Evolutionary conservation across 768 basidiomycete genomes (phyloP), one percentile per base, ranked within the genome.

Genomic region (Gymnopilus dilepis): DNA sequence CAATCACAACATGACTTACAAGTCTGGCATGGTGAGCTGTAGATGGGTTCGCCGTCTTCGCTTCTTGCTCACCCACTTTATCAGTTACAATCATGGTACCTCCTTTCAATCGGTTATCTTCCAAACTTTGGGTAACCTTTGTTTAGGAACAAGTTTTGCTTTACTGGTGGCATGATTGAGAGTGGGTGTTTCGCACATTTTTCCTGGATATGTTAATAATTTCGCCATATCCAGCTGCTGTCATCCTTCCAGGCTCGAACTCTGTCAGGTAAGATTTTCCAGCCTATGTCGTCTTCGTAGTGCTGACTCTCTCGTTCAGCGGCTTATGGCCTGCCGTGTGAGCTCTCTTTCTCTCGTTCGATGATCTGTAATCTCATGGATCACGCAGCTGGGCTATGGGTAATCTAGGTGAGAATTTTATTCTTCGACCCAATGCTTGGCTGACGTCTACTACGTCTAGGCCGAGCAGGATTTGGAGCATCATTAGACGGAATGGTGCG

Each of bases 401-500:
- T 22, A 81, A 85, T 84, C 64, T 90, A 82, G 76, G 78, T 80
- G 13, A 65, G 73, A 11, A 31, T 17, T 13, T 4, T n/a, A n/a
- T 4, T 7, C 37, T 41, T 22, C 17, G 6, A 22, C 30, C 24
- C 37, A 2, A 17, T 3, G 17, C 24, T 17, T 50, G 1, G 15
- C n/a, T 42, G 26, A 74, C 74, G 19, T 33, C 40, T 15, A n/a
- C 17, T 28, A n/a, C 52, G 30, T 17, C n/a, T 43, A 65, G 86
- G 91, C 38, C 80, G 91, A 58, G 89, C 90, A 42, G 89, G 90
- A 17, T 92, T 84, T 70, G 90, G 89, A 64, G 88, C 86, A 40
- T 84, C 81, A 48, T 76, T 86, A 3, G 88, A 90, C 62, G 88
- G 87, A 50, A 72, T 86, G 81, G 89, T n/a, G 82, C 19, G 11